Base-by-base conservation (phyloP, 108 stramenopile species). In the Aurantiochytrium sp. region DNA sequence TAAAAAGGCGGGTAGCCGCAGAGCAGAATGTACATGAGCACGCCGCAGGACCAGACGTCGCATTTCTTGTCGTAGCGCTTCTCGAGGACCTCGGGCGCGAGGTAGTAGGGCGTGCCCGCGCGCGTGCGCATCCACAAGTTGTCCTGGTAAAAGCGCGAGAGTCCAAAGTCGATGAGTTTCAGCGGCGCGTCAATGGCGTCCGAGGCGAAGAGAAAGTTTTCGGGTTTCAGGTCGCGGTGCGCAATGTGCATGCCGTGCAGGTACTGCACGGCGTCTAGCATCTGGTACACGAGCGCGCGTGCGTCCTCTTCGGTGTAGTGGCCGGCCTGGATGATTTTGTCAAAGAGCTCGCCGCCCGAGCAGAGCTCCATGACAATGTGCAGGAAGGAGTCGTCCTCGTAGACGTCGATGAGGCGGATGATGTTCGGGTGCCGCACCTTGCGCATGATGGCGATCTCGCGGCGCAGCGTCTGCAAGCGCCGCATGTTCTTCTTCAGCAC, bases 211-310 rank as follows among this genome's bases (percentile, higher is more conserved):
- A 98, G 91, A 48, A 97, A 95, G 85, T 97, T 98, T 55, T 96
- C 96, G 54, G 95, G 95, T 89, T 96, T 96, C 50, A 97, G 85
- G 91, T 98, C 98, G 3, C 98, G 95, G 89, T 98, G 98, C 8
- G 92, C 89, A 55, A 98, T 92, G 4, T 93, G 90, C 42, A 91
- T 68, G 4, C 48, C 22, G 92, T 98, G 98, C 94, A 97, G 92
- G 90, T 95, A 97, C 50, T 90, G 68, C 30, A 96, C 91, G 2
- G 96, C 98, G 41, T 91, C 87, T 37, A 94, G 87, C 6, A 97
- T 85, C 85, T 93, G 90, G 52, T 85, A 54, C 27, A 92, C 87
- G 30, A 92, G 68, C 4, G 21, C n/a, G 27, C 68, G 87, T 3
- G 91, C 91, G 31, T 91, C 89, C 55, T 55, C 31, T 55, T 92